These are phyloP conservation scores for Cladosporium phlei DNA, from an alignment of 2,329 filamentous ascomycete species.

Conservation along the genomic window DNA sequence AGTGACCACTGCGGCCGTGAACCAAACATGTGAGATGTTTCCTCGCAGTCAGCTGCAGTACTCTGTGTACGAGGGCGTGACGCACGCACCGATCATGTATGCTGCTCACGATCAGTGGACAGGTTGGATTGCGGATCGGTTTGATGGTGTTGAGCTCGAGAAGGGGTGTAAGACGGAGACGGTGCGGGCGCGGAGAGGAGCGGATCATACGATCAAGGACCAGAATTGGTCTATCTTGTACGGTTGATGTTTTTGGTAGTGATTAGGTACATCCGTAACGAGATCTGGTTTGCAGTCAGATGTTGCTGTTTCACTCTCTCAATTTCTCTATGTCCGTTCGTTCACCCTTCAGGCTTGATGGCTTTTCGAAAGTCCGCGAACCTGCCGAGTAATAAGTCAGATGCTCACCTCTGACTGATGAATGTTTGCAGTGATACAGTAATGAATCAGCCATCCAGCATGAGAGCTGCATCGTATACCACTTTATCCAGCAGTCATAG, in stretches of 20 bases:
- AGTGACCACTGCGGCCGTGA: constrained; percentile 21
- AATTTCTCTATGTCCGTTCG: too few species aligned
- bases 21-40: constrained; percentile 22
- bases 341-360: too few species aligned
- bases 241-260: not conserved
- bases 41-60: constrained; percentile 25
- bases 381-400: too few species aligned
- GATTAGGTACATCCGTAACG: not conserved
- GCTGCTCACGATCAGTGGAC: constrained; percentile 30
- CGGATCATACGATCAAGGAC: constrained; percentile 15
- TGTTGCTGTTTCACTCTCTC: too few species aligned
- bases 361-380: too few species aligned
- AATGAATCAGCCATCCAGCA: too few species aligned
- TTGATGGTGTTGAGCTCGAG: constrained; percentile 18
- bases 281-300: too few species aligned
- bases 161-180: constrained; percentile 17
- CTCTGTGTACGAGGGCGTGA: constrained; percentile 23
- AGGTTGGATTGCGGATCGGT: constrained; percentile 29
- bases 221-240: constrained; percentile 19
- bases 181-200: constrained; percentile 15
- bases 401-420: too few species aligned
- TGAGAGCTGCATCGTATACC: too few species aligned
- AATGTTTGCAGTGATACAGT: too few species aligned
- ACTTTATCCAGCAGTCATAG: too few species aligned
- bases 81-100: constrained; percentile 29